Percentiles rank a stretch among this genome's conserved stretches.
phyloP scores from a whole-genome alignment of 2,329 filamentous ascomycete species.

The Plenodomus lindquistii region DNA sequence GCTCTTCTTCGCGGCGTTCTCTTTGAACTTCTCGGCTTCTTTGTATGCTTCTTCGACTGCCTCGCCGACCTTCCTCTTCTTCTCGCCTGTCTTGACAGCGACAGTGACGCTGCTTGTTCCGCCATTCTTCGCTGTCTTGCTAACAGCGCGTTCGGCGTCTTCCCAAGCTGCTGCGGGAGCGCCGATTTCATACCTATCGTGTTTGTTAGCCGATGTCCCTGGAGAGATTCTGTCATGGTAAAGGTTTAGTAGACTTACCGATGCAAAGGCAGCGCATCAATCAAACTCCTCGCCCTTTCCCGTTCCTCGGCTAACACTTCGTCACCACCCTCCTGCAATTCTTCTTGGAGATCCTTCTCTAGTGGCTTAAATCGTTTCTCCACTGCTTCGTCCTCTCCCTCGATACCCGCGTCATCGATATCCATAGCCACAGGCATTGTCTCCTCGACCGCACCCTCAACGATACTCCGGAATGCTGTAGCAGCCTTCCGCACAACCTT shows the following conservation, averaged over 20 bases:
- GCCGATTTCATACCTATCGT: slow-evolving; percentile 49
- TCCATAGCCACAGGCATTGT: slow-evolving; percentile 52
- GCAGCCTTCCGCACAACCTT: slow-evolving; percentile 92
- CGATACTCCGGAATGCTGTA: slow-evolving; percentile 72
- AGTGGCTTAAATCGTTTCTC: slow-evolving; percentile 68
- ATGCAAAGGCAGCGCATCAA: slow-evolving; percentile 87
- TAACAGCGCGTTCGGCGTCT: slow-evolving; percentile 74
- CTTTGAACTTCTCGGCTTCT: slow-evolving; percentile 42
- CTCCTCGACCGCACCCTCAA: slow-evolving; percentile 67
- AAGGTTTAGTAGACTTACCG: slow-evolving; percentile 60
- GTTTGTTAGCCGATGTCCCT: slow-evolving; percentile 7
- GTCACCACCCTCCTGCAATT: slow-evolving; percentile 81
- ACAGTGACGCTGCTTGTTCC: slow-evolving; percentile 67
- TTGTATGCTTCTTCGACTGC: slow-evolving; percentile 54
- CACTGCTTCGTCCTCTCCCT: slow-evolving; percentile 63
- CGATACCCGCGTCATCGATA: slow-evolving; percentile 49
- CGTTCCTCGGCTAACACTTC: slow-evolving; percentile 69
- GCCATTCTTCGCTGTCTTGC: slow-evolving; percentile 49
- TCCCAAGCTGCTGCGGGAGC: slow-evolving; percentile 59
- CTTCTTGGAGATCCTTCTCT: slow-evolving; percentile 73
- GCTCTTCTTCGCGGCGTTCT: slow-evolving; percentile 40
- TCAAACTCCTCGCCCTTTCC: slow-evolving; percentile 82
- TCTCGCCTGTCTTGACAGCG: slow-evolving; percentile 77
- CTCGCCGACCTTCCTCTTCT: slow-evolving; percentile 73
- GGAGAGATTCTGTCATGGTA: too few species aligned